phyloP scores from a whole-genome alignment of 257 asterid species.

The Solanum appendiculatum region DNA sequence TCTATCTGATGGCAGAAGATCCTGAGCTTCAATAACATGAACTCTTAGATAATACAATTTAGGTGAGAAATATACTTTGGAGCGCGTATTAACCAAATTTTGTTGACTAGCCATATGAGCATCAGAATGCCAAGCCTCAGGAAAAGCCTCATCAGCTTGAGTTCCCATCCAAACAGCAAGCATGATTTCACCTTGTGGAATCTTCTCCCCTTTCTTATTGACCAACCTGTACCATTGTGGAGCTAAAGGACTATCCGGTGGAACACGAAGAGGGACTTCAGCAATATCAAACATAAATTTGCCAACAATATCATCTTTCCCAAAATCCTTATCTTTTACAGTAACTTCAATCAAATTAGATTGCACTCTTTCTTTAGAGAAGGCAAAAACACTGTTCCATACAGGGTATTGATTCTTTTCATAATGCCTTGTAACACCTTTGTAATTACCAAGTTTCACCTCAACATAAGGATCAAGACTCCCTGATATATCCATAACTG shows the following conservation, averaged over 20 bases:
- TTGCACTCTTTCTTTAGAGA: constrained; percentile 64
- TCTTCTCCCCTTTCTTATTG: constrained; percentile 49
- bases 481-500: constrained; percentile 61
- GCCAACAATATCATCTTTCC: constrained; percentile 77
- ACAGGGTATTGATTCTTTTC: constrained; percentile 70
- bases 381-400: constrained; percentile 69
- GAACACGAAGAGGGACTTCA: constrained; percentile 61
- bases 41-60: constrained; percentile 59
- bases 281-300: constrained; percentile 49
- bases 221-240: constrained; percentile 71
- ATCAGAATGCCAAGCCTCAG: constrained; percentile 88
- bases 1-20: constrained; percentile 56
- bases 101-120: constrained; percentile 61
- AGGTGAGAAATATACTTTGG: constrained; percentile 80
- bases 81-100: constrained; percentile 42
- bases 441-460: constrained; percentile 81
- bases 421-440: constrained; percentile 57
- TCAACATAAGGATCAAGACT: constrained; percentile 91
- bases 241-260: constrained; percentile 88
- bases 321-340: constrained; percentile 68
- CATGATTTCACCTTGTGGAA: constrained; percentile 62
- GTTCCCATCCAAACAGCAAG: constrained; percentile 95
- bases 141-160: constrained; percentile 90
- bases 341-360: constrained; percentile 57
- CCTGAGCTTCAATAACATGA: constrained; percentile 74